Evolutionary conservation across 2,329 filamentous ascomycete genomes (phyloP).

Genomic region (Beauveria scarabaeidicola): DNA sequence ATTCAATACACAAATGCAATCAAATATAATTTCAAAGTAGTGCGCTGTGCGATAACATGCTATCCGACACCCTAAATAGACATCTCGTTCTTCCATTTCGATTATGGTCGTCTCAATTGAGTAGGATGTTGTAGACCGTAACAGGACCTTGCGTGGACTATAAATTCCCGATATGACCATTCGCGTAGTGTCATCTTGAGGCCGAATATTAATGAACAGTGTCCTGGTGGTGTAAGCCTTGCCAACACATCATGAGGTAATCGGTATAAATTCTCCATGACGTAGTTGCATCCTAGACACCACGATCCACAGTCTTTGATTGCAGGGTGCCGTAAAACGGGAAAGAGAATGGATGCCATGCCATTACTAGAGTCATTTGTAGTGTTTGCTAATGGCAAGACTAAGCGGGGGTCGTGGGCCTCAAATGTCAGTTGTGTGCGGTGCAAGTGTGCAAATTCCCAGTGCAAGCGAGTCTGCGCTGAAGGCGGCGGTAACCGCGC

Average conservation of each 20-base stretch:
- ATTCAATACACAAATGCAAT: background rate
- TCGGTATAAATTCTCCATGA: background rate
- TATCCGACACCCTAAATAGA: background rate
- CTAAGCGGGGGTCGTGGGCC: background rate
- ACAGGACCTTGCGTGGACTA: background rate
- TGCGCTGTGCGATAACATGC: background rate
- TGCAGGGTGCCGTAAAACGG: background rate
- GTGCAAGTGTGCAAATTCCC: background rate
- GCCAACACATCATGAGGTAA: background rate
- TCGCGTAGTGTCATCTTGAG: background rate
- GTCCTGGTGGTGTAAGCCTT: background rate
- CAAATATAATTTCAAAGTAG: background rate
- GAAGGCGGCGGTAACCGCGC: background rate
- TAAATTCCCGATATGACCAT: constrained; percentile 2
- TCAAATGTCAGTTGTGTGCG: background rate
- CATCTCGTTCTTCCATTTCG: background rate
- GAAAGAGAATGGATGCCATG: constrained; percentile 1
- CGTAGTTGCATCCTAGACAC: background rate
- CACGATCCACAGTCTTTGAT: background rate
- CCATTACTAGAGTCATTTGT: background rate
- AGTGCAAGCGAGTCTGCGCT: background rate
- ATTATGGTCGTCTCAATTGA: background rate
- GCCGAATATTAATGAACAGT: background rate
- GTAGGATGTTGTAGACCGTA: background rate
- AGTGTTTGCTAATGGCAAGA: background rate